A percentile compares a stretch with the other conserved stretches of the same genome.
Conservation (phyloP, 2,329 filamentous ascomycete genomes). For the Ascocoryne sarcoides region DNA sequence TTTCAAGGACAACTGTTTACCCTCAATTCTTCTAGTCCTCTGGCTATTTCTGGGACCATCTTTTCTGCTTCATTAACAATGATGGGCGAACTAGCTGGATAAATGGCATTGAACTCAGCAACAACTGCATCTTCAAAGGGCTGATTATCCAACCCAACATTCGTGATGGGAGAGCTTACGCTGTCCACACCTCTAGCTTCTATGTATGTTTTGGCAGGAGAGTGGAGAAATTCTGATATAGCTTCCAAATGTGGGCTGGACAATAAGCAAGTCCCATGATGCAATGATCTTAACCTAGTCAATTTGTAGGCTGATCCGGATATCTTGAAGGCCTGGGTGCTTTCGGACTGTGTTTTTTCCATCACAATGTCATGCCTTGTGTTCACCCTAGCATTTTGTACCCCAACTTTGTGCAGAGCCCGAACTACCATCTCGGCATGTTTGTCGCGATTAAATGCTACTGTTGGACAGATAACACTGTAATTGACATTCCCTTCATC, state of each 20-base stretch:
- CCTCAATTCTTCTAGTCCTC: conserved; percentile 54
- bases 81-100: conserved; percentile 34
- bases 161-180: conserved; percentile 75
- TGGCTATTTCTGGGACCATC: conserved; percentile 39
- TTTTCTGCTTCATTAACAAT: conserved; percentile 30
- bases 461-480: conserved; percentile 76
- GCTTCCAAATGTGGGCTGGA: conserved; percentile 62
- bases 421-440: conserved; percentile 89
- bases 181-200: conserved; percentile 82
- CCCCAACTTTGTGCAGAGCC: conserved; percentile 57
- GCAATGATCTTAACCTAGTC: conserved; percentile 69
- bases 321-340: conserved; percentile 53
- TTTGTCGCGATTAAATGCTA: conserved; percentile 69
- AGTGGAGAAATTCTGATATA: conserved; percentile 63
- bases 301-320: conserved; percentile 95
- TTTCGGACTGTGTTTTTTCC: conserved; percentile 31
- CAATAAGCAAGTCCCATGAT: conserved; percentile 88
- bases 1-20: conserved; percentile 31
- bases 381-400: conserved; percentile 64
- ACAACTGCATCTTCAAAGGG: conserved; percentile 46
- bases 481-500: conserved; percentile 92
- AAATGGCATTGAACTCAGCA: conserved; percentile 58
- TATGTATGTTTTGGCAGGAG: conserved; percentile 70
- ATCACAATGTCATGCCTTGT: conserved; percentile 89
- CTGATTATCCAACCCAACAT: conserved; percentile 54